Evolutionary conservation across 2,329 filamentous ascomycete species (phyloP).

Genomic region (Pseudopithomyces chartarum): DNA sequence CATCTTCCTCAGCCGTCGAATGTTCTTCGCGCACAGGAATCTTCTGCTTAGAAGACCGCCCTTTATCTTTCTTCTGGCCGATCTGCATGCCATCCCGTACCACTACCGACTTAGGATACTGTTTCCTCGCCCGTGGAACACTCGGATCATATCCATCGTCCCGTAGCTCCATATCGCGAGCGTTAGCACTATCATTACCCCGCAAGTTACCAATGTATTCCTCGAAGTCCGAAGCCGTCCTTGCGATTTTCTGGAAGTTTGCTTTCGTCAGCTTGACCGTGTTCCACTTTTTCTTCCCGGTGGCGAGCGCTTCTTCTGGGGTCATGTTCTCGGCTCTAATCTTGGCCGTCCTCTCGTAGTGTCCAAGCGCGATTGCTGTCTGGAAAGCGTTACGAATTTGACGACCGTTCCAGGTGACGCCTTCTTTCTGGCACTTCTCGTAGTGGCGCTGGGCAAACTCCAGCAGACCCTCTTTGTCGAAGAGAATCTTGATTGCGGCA

Average conservation of each 20-base stretch:
- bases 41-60: neutral
- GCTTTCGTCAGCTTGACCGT: constrained; percentile 9
- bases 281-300: constrained; percentile 12
- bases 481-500: constrained; percentile 4
- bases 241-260: constrained; percentile 13
- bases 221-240: constrained; percentile 13
- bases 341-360: constrained; percentile 1
- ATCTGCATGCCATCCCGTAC: neutral
- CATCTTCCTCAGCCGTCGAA: neutral
- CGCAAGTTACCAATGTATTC: constrained; percentile 12
- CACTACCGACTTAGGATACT: neutral
- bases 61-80: neutral
- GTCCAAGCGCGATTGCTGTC: neutral
- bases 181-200: constrained; percentile 1
- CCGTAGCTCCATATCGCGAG: constrained; percentile 1
- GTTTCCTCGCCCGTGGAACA: constrained; percentile 1
- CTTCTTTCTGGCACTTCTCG: neutral
- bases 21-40: neutral
- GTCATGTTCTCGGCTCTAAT: constrained; percentile 1
- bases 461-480: constrained; percentile 11
- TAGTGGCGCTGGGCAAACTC: constrained; percentile 9
- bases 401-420: constrained; percentile 16
- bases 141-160: constrained; percentile 4
- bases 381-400: constrained; percentile 23
- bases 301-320: constrained; percentile 5